Evolutionary conservation across 2,329 filamentous ascomycete species (phyloP), one percentile per base, ranked within the genome.

Genomic region (Colletotrichum sp.): DNA sequence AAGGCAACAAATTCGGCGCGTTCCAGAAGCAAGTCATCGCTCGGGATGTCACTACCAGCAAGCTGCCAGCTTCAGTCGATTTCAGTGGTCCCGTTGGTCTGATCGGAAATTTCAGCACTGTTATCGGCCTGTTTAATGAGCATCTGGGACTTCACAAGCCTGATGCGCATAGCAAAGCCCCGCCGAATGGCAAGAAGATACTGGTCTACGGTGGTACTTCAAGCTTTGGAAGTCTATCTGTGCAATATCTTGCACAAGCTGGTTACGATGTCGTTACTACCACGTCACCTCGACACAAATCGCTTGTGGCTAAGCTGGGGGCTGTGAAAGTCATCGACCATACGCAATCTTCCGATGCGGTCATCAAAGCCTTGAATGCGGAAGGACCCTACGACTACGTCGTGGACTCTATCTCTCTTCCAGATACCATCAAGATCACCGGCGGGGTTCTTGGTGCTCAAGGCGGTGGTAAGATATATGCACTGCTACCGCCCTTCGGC

Each of bases 201-300:
- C 57, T 82, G 52, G 75, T 84, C 48, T 91, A 88, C 86, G 89
- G 89, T 18, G 90, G 89, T 0, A 85, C 87, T 6, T 86, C 86
- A 0, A 84, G 83, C 14, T 87, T 89, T 0, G 88, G 89, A 3
- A 84, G 84, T 59, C 85, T 84, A 52, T 86, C 85, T 1, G 84
- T 89, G 8, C 89, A 90, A 74, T 81, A 90, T 2, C 83, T 84
- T 6, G 80, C 81, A 7, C 85, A 84, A 0, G 84, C 86, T 3
- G 88, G 88, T 0, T 88, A 86, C 74, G 80, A 85, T 14, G 87
- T 90, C 9, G 78, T 89, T 55, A 81, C 86, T 1, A 89, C 87
- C 0, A 83, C 84, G 1, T 87, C 85, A 0, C 78, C 82, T 12
- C 83, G 80, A 32, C 89, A 90, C 78, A 84, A 85, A 26, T 84